Evolutionary conservation across 768 basidiomycete genomes (phyloP).

Genomic region (Phaffia australis): DNA sequence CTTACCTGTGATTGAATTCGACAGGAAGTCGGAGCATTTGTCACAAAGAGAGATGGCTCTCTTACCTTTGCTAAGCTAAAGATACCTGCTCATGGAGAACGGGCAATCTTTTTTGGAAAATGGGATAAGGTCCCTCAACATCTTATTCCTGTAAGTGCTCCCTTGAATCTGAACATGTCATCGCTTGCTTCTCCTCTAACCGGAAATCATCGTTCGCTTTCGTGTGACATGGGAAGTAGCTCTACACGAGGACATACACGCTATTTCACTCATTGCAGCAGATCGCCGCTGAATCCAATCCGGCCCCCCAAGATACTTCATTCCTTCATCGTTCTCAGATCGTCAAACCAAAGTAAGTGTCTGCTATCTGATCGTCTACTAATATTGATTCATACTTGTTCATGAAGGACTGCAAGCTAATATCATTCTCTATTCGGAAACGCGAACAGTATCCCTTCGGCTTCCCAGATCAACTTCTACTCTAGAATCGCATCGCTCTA

Average conservation of each 20-base stretch:
- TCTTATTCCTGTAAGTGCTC: conserved; percentile 22
- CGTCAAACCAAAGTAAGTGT: background rate
- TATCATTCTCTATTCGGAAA: background rate
- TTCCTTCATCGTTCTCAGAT: background rate
- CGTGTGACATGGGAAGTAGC: background rate
- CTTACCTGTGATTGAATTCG: background rate
- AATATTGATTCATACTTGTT: background rate
- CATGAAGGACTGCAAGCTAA: background rate
- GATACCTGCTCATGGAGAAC: conserved; percentile 4
- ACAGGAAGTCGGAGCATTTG: background rate
- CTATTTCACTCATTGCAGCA: conserved; percentile 20
- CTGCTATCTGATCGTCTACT: background rate
- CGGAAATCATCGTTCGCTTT: background rate
- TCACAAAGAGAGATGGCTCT: background rate
- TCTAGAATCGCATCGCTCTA: conserved; percentile 18
- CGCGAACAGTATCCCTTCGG: conserved; percentile 1
- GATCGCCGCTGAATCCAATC: conserved; percentile 7
- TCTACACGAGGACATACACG: conserved; percentile 21
- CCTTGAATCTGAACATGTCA: background rate
- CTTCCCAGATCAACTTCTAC: conserved; percentile 21
- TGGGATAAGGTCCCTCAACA: conserved; percentile 18
- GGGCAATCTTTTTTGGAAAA: conserved; percentile 16
- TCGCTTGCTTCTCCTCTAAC: background rate
- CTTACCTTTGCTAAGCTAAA: background rate
- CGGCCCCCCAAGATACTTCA: background rate